Evolutionary conservation across 805 yeast species (phyloP).

Genomic region (Yueomyces sinensis): DNA sequence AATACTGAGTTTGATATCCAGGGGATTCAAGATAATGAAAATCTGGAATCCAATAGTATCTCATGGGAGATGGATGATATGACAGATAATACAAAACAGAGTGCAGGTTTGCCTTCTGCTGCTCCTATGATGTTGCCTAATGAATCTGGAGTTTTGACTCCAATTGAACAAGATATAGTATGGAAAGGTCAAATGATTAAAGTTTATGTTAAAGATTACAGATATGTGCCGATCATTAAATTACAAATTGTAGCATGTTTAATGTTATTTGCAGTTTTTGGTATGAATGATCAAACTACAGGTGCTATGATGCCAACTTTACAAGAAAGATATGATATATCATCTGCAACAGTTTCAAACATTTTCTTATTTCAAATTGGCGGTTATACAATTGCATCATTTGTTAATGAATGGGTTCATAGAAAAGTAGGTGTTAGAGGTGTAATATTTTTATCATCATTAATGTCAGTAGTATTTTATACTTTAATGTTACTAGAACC

Average conservation of each 20-base stretch:
- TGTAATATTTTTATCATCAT: conserved; percentile 13
- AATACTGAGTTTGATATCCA: too few species aligned
- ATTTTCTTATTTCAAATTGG: conserved; percentile 19
- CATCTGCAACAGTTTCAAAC: conserved; percentile 16
- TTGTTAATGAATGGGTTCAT: conserved; percentile 19
- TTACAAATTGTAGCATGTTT: conserved; percentile 19
- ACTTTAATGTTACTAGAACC: conserved; percentile 14
- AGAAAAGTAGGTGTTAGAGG: conserved; percentile 18
- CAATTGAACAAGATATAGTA: conserved; percentile 6
- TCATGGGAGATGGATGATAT: too few species aligned
- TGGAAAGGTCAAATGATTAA: conserved; percentile 17
- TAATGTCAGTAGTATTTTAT: conserved; percentile 11
- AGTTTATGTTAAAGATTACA: conserved; percentile 18
- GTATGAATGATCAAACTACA: conserved; percentile 22
- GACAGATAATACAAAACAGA: too few species aligned
- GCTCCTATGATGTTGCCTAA: too few species aligned
- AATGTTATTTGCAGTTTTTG: conserved; percentile 19
- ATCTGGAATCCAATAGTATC: too few species aligned
- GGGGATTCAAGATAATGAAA: too few species aligned
- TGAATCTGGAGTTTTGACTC: too few species aligned
- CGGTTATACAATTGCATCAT: conserved; percentile 22
- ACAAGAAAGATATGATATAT: conserved; percentile 14
- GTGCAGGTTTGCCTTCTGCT: too few species aligned
- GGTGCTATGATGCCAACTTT: conserved; percentile 24
- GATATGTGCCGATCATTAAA: conserved; percentile 14